Base-by-base conservation (phyloP, 108 stramenopile species). In the Pseudonitzschia delicatissima region DNA sequence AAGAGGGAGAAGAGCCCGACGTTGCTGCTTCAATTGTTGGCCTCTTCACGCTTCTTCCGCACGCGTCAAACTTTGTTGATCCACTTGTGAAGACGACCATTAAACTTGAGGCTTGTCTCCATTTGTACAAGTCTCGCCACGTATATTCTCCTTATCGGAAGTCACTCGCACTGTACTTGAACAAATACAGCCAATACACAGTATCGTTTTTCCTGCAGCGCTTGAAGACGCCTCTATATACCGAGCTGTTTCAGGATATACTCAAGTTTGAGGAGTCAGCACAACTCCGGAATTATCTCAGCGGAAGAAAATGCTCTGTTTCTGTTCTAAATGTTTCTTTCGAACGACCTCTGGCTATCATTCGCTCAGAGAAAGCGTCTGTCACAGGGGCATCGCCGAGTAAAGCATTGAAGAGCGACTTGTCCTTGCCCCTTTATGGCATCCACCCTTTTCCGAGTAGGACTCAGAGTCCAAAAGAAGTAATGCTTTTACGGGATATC, bases 301-400 rank as follows among this genome's bases (percentile, higher is more conserved):
- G 74, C 36, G 64, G 67, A 5, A 73, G 71, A 52, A 83, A 90
- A 44, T 84, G 84, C 62, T 87, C 87, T 17, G 77, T 76, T 17
- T 87, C 80, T 68, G 34, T 92, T 31, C 74, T 95, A 0, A 90
- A 87, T 65, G 70, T 90, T 18, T 88, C 85, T 53, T 88, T 95
- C 59, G 90, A 91, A 59, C 67, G 84, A n/a, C 92, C 92, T 32
- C 78, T 93, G 21, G 88, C 84, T 0, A 87, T 93, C 11, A 88
- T 93, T 44, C 71, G 92, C 66, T 81, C 88, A 42, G 92, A 93
- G 53, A 93, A 90, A 64, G 78, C 66, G 18, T 65, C 51, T 52
- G 34, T 27, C 53, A 69, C 42, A 13, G 55, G 59, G 32, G 21
- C 21, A 6, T 32, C 60, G 2, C 45, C 67, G 9, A 57, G 33